Evolutionary conservation across 1,139 yeast genomes (phyloP), one percentile per base, ranked within the genome.

Genomic region (Sugiyamaella xylanicola): DNA sequence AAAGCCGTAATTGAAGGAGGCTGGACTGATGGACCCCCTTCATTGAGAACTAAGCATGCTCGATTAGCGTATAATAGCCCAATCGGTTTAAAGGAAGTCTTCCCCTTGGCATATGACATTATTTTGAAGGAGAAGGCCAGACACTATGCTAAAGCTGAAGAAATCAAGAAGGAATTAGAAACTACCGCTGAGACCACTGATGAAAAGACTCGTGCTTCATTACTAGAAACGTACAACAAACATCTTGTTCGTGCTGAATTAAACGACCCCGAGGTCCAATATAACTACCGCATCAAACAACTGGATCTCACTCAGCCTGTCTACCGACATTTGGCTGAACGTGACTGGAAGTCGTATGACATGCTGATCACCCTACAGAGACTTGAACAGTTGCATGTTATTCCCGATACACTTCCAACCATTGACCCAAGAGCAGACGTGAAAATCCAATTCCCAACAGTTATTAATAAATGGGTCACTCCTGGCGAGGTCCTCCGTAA

Each of bases 341-440:
- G 85, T 59, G 80, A 86, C 63, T 93, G 98, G 97, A 80, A 82
- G 68, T 71, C 77, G 8, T 77, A 85, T 61, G 86, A 82, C 50
- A 80, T 82, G 71, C 84, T 87, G 83, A 68, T 87, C 54, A 75
- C 84, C 55, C 87, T 89, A 89, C 98, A 93, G 75, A 84, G 98
- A 74, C 73, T 95, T 58, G 99, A 93, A 73, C 85, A 88, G 58
- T 75, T 91, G 62, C 81, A 81, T 52, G 90, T 90, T 51, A 87
- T 95, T 61, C 99, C 99, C 27, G 99, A 93, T 69, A 91, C 98
- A 1, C 70, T 93, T 68, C 95, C 98, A 21, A 90, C 98, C 0
- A 73, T 93, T 57, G 84, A 80, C n/a, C 98, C 99, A 17, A 74
- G 78, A 60, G 95, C 83, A 15, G 89, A 87, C 53, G 90, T 93